These are phyloP conservation scores for Calocybe indica DNA, from an alignment of 768 basidiomycete species.

Conservation along the genomic window DNA sequence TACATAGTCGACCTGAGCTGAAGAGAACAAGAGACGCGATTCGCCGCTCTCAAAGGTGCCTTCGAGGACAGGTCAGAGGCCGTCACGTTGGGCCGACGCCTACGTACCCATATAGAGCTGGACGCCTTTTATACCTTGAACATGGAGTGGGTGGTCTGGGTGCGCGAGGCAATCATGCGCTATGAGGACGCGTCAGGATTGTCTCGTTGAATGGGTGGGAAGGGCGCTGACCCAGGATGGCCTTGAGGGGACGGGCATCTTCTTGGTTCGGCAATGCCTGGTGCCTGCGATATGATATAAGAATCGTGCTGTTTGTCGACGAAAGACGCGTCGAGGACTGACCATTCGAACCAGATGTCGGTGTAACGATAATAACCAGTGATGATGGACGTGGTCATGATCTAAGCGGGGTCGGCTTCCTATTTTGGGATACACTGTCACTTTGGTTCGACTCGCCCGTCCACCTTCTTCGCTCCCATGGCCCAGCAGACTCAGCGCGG, in stretches of 20 bases:
- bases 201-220: background rate
- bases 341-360: conserved; percentile 84
- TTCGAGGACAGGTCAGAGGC: conserved; percentile 13
- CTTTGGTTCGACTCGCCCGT: conserved; percentile 13
- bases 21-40: conserved; percentile 75
- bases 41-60: conserved; percentile 70
- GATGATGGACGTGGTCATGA: conserved; percentile 31
- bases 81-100: background rate
- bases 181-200: background rate
- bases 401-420: too few species aligned
- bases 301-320: background rate
- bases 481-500: conserved; percentile 59
- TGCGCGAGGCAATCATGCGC: conserved; percentile 67
- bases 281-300: conserved; percentile 39
- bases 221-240: conserved; percentile 42
- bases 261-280: conserved; percentile 49
- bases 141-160: conserved; percentile 66
- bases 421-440: background rate
- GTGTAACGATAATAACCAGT: conserved; percentile 81
- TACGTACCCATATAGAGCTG: conserved; percentile 63
- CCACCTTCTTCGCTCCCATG: conserved; percentile 33
- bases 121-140: conserved; percentile 56
- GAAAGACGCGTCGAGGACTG: conserved; percentile 6
- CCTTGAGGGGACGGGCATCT: conserved; percentile 61
- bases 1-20: conserved; percentile 79